A percentile compares a stretch with the other conserved stretches of the same genome.
phyloP scores from a whole-genome alignment of 2,329 filamentous ascomycete genomes.

The Hymenoscyphus linearis region DNA sequence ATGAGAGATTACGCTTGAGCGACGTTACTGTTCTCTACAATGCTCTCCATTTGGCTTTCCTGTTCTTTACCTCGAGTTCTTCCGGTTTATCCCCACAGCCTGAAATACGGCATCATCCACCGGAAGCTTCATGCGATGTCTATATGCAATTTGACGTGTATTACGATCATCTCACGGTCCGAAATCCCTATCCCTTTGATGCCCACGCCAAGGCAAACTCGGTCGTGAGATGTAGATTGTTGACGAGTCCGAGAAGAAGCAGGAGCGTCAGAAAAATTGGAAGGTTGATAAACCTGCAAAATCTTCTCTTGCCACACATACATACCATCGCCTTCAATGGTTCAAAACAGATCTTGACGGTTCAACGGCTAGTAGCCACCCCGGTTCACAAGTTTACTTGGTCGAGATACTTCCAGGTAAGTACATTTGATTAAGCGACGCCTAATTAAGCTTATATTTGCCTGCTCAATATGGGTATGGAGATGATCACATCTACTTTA shows the following conservation, averaged over 20 bases:
- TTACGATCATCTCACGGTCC: background rate
- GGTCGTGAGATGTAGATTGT: background rate
- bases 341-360: background rate
- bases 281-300: background rate
- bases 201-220: too few relatives aligned
- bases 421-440: background rate
- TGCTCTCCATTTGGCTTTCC: too few relatives aligned
- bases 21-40: too few relatives aligned
- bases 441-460: background rate
- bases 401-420: background rate
- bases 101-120: slow-evolving; percentile 2
- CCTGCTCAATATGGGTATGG: background rate
- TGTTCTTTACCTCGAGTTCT: background rate
- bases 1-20: too few relatives aligned
- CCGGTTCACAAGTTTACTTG: background rate
- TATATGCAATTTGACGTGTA: background rate
- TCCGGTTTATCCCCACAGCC: slow-evolving; percentile 4
- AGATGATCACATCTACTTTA: background rate
- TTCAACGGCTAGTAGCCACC: background rate
- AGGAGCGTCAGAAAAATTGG: background rate
- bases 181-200: background rate
- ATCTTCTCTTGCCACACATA: background rate
- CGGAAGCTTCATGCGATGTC: background rate
- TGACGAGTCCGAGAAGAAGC: background rate
- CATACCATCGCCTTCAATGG: background rate